Conservation (phyloP, 495 filamentous ascomycete species). For the Penicillium fimorum region DNA sequence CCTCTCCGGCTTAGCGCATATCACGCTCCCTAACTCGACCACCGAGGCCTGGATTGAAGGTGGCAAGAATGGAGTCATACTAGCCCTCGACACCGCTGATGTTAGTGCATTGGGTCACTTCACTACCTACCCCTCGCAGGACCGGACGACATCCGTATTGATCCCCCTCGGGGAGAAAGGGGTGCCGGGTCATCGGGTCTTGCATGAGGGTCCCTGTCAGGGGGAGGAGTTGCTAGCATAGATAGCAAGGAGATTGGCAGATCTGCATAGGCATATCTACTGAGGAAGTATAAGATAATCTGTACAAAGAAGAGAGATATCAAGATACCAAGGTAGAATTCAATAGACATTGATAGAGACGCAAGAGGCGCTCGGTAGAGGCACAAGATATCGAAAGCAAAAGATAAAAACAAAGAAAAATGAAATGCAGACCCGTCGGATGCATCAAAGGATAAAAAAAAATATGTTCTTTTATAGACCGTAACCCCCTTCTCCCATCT, state of each 20-base stretch:
- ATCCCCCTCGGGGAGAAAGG: slow-evolving; percentile 39
- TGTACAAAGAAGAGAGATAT: not conserved
- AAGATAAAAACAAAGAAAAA: slow-evolving; percentile 5
- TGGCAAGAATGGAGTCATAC: slow-evolving; percentile 47
- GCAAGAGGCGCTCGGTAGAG: slow-evolving; percentile 14
- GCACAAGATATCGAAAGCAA: slow-evolving; percentile 14
- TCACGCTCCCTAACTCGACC: slow-evolving; percentile 47
- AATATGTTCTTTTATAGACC: slow-evolving; percentile 18
- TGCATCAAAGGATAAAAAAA: slow-evolving; percentile 15
- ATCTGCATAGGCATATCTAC: not conserved
- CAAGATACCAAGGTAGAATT: slow-evolving; percentile 1
- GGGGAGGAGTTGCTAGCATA: slow-evolving; percentile 22
- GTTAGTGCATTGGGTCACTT: slow-evolving; percentile 49
- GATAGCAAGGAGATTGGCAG: not conserved
- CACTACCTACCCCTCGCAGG: slow-evolving; percentile 46
- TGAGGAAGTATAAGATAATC: too few species aligned
- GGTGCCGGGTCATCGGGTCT: slow-evolving; percentile 43
- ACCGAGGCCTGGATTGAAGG: slow-evolving; percentile 41
- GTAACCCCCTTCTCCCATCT: slow-evolving; percentile 15
- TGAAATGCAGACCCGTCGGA: slow-evolving; percentile 13
- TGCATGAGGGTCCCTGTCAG: slow-evolving; percentile 41
- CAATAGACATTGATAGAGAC: slow-evolving; percentile 8
- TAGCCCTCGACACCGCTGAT: slow-evolving; percentile 48
- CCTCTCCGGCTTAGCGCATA: slow-evolving; percentile 48
- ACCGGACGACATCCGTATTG: slow-evolving; percentile 40